phyloP scores from a whole-genome alignment of 2,329 filamentous ascomycete genomes.

The Immersiporthe knoxdaviesiana region DNA sequence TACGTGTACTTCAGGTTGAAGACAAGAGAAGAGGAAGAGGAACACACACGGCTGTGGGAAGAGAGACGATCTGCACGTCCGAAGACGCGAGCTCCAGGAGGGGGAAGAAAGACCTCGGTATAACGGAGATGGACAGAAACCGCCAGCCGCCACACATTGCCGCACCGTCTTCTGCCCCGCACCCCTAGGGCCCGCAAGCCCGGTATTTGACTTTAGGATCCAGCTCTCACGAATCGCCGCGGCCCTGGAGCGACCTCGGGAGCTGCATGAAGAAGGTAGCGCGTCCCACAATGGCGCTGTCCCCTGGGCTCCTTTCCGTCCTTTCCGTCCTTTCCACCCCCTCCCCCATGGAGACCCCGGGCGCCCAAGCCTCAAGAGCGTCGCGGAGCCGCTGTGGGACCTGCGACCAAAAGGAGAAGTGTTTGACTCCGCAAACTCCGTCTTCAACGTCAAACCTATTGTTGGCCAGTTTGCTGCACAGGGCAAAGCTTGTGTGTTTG shows the following conservation, averaged over 20 bases:
- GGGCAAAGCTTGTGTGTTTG: neutral
- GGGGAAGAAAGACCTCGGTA: neutral
- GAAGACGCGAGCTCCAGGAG: neutral
- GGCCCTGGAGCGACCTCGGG: neutral
- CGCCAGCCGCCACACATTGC: neutral
- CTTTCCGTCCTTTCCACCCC: too few relatives aligned
- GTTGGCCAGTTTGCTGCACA: neutral
- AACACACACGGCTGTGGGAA: neutral
- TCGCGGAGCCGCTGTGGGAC: neutral
- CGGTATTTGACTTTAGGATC: neutral
- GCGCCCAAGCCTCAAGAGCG: neutral
- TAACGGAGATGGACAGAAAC: neutral
- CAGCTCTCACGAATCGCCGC: neutral
- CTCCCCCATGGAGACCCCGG: neutral
- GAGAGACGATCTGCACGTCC: neutral
- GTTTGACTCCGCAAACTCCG: neutral
- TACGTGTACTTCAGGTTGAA: neutral
- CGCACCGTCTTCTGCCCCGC: neutral
- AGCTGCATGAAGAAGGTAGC: neutral
- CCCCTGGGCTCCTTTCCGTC: neutral
- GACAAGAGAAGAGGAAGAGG: neutral
- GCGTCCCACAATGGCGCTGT: constrained; percentile 6
- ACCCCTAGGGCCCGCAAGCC: neutral
- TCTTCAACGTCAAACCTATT: neutral
- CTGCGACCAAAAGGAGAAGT: neutral